phyloP scores from a whole-genome alignment of 83 land plant species.

The Thuja plicata region DNA sequence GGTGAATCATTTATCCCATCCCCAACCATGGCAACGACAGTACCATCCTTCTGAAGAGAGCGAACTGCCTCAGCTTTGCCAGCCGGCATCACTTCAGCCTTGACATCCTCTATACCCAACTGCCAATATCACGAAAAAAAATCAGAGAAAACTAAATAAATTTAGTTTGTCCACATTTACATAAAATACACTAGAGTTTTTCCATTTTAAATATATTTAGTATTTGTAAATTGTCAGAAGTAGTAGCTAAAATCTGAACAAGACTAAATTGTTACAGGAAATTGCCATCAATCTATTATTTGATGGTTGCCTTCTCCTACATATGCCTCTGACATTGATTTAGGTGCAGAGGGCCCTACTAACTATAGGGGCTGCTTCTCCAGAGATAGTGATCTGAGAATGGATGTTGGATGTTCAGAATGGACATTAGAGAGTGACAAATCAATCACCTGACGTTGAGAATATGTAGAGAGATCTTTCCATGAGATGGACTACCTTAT shows the following conservation, averaged over 20 bases:
- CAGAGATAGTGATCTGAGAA: too few relatives aligned
- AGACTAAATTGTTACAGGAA: not conserved
- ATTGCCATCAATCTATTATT: not conserved
- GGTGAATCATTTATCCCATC: conserved; percentile 98
- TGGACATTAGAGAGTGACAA: too few relatives aligned
- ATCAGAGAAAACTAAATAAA: not conserved
- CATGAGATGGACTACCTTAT: too few relatives aligned
- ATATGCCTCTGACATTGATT: too few relatives aligned
- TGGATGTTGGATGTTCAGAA: too few relatives aligned
- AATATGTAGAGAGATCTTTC: too few relatives aligned
- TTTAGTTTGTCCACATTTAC: not conserved
- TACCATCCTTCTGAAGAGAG: conserved; percentile 76
- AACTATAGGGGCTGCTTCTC: too few relatives aligned
- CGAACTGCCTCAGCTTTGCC: conserved; percentile 86
- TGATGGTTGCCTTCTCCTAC: not conserved
- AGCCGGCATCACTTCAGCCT: conserved; percentile 91
- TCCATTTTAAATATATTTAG: not conserved
- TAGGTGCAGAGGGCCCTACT: too few relatives aligned
- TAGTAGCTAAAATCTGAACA: not conserved
- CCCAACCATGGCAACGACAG: conserved; percentile 93
- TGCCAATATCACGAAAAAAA: conserved; percentile 22
- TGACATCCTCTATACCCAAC: conserved; percentile 84
- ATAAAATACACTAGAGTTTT: not conserved
- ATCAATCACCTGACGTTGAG: too few relatives aligned
- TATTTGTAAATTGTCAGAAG: not conserved